Evolutionary conservation across 148 eudicot species (phyloP).

Genomic region (Silene latifolia): DNA sequence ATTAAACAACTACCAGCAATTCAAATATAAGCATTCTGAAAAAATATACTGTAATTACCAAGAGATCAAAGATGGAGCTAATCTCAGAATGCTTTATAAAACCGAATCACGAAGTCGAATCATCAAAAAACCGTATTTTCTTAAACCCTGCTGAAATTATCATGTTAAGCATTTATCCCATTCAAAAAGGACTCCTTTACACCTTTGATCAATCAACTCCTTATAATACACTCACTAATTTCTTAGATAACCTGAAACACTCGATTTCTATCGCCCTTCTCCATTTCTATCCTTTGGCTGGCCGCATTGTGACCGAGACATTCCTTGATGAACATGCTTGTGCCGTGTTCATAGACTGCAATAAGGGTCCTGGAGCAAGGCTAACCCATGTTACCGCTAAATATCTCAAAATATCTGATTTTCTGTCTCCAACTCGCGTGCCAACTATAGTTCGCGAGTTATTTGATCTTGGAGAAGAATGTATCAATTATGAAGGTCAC

Average conservation of each 20-base stretch:
- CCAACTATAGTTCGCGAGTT: slow-evolving; percentile 26
- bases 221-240: not conserved
- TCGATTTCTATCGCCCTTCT: slow-evolving; percentile 11
- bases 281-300: slow-evolving; percentile 22
- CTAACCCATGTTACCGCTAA: slow-evolving; percentile 36
- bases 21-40: no score
- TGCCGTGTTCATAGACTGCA: slow-evolving; percentile 25
- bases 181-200: slow-evolving; percentile 23
- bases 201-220: not conserved
- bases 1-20: no score
- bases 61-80: not conserved
- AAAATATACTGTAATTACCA: no score
- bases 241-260: slow-evolving; percentile 10
- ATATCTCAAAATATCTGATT: slow-evolving; percentile 22
- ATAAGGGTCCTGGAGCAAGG: slow-evolving; percentile 40
- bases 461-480: slow-evolving; percentile 26
- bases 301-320: slow-evolving; percentile 14
- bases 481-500: slow-evolving; percentile 46
- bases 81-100: slow-evolving; percentile 19
- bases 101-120: slow-evolving; percentile 7
- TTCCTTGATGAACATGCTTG: slow-evolving; percentile 8
- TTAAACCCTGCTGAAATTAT: not conserved
- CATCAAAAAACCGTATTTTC: not conserved
- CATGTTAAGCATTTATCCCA: slow-evolving; percentile 2
- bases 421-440: slow-evolving; percentile 15